Evolutionary conservation across 768 basidiomycete species (phyloP), one percentile per base, ranked within the genome.

Genomic region (Russula lepida): DNA sequence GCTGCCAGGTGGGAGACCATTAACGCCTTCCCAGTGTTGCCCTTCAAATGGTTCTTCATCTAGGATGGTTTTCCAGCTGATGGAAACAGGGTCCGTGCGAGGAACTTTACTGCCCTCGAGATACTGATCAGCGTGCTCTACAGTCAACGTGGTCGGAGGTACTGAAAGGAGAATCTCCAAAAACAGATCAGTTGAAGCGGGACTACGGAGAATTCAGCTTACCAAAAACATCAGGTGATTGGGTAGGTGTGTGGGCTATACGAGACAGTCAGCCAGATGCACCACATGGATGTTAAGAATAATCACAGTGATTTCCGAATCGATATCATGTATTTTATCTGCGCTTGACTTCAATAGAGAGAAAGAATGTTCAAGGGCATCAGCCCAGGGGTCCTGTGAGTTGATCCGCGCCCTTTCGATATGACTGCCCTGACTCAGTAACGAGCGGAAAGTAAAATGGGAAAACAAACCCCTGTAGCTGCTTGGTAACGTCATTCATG

Each of bases 41-140:
- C 88, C 91, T 71, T 92, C 87, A 63, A 89, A 88, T 4, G 89
- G 88, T 59, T 92, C 90, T 67, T 90, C 89, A 1, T 80, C 80
- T 17, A 92, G 78, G 54, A 93, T 92, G n/a, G 83, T 79, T 61
- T 78, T 76, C 91, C 91, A 93, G 3, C 86, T 89, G 7, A 90
- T 71, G 1, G 75, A 67, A 3, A 75, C 70, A 7, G 69, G 75
- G 7, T 65, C 59, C 48, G 67, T 52, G 27, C 68, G 74, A 25
- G 82, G 84, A 60, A 84, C 77, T 27, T 69, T 72, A 15, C 79
- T 69, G 1, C 66, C 69, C 32, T 84, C 74, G 6, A 86, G 74
- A 64, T 81, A 83, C 0, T 71, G 60, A 6, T 82, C 78, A n/a
- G 85, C 87, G 65, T 76, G 78, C 0, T 75, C 71, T 30, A 82